Conservation (phyloP, 1,284 basidiomycete genomes). For the Heterobasidion parviporum region DNA sequence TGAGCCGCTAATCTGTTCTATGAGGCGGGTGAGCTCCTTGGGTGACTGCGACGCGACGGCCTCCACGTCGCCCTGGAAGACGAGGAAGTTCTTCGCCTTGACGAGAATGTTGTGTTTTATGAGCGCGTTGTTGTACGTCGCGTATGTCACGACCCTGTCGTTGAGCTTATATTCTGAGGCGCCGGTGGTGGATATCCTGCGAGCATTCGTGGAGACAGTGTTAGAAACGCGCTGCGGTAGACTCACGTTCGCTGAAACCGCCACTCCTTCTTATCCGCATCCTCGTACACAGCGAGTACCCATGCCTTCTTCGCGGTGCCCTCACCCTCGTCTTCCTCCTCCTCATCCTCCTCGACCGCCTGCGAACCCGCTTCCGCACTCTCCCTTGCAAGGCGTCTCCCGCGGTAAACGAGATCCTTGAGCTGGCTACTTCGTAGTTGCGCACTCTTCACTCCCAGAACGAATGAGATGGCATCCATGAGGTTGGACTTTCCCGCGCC, state of each 20-base stretch:
- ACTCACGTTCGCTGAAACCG: conserved; percentile 86
- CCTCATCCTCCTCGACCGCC: conserved; percentile 40
- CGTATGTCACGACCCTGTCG: conserved; percentile 69
- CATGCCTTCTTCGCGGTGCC: conserved; percentile 88
- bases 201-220: not conserved
- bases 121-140: conserved; percentile 80
- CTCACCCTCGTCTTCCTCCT: conserved; percentile 57
- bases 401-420: conserved; percentile 93
- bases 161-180: conserved; percentile 88
- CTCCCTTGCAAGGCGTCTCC: conserved; percentile 62
- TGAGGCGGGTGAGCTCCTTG: conserved; percentile 81
- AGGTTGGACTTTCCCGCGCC: conserved; percentile 98
- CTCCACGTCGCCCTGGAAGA: conserved; percentile 99
- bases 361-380: conserved; percentile 38
- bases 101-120: conserved; percentile 92
- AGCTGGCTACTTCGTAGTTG: conserved; percentile 91
- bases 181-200: conserved; percentile 79
- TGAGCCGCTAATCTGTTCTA: conserved; percentile 95
- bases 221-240: not conserved
- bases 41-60: conserved; percentile 94
- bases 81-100: conserved; percentile 98
- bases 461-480: conserved; percentile 99
- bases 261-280: conserved; percentile 76
- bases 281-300: conserved; percentile 89
- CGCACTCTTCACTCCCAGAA: conserved; percentile 91